Evolutionary conservation across 768 basidiomycete genomes (phyloP).

Genomic region (Dictyophora rubrovolvata): DNA sequence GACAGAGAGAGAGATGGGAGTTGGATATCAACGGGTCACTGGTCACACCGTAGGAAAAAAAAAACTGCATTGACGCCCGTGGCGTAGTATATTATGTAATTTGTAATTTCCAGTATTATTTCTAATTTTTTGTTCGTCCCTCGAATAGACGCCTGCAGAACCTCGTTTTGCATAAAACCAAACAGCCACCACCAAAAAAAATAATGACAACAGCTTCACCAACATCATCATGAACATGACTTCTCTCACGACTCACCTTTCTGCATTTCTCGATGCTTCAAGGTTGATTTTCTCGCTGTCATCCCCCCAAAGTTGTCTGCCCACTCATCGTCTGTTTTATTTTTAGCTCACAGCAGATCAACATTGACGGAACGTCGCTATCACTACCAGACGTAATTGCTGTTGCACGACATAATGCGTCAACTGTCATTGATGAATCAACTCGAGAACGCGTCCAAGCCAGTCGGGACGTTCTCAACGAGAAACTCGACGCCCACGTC

Average conservation of each 20-base stretch:
- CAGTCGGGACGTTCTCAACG: slow-evolving; percentile 12
- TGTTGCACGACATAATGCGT: slow-evolving; percentile 50
- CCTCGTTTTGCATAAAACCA: neutral
- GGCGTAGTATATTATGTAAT: no score
- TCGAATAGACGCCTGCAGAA: neutral
- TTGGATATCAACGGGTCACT: no score
- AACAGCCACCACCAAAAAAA: neutral
- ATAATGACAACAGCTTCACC: neutral
- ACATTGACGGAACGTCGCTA: slow-evolving; percentile 59
- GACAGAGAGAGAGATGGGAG: no score
- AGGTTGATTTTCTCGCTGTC: slow-evolving; percentile 13
- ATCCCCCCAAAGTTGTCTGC: neutral
- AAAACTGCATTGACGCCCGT: no score
- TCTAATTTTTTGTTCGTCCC: no score
- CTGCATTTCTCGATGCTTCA: neutral
- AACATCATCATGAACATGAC: neutral
- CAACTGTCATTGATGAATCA: slow-evolving; percentile 44
- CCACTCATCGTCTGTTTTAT: neutral
- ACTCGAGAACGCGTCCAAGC: neutral
- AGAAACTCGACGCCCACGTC: slow-evolving; percentile 12
- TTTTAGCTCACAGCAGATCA: slow-evolving; percentile 28
- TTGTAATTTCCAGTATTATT: no score
- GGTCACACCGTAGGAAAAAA: no score
- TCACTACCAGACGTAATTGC: slow-evolving; percentile 73
- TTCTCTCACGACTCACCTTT: neutral